These are phyloP conservation scores for Parsonsia alboflavescens DNA, from an alignment of 257 asterid genomes.

Conservation along the genomic window DNA sequence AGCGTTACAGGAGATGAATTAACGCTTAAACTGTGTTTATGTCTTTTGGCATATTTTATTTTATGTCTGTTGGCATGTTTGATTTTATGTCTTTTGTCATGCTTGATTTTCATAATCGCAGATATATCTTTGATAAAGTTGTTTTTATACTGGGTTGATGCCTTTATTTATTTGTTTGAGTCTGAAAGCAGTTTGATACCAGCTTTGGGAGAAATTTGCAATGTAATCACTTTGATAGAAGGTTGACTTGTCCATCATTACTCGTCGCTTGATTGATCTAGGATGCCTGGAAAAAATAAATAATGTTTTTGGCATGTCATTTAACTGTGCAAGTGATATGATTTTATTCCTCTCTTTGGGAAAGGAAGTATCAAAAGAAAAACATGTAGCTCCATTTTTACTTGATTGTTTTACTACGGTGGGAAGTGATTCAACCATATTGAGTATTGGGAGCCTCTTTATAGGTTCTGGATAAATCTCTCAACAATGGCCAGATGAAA, in stretches of 20 bases:
- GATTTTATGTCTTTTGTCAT: no score
- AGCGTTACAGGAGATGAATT: neutral
- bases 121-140: no score
- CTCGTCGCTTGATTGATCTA: neutral
- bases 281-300: neutral
- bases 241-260: neutral
- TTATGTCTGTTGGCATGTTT: no score
- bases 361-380: neutral
- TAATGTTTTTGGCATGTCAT: neutral
- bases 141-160: neutral
- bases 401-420: no score
- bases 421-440: no score
- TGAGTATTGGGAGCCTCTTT: no score
- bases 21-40: neutral
- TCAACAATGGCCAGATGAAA: no score
- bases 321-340: neutral
- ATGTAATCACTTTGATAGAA: neutral
- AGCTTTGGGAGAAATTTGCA: neutral
- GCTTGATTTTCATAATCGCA: no score
- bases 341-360: neutral
- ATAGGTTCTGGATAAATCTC: no score
- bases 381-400: no score
- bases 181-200: neutral
- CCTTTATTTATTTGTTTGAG: neutral
- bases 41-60: no score